Percentiles rank a stretch among this genome's conserved stretches.
phyloP scores from a whole-genome alignment of 345 rosid species.

The Brassica rapa region DNA sequence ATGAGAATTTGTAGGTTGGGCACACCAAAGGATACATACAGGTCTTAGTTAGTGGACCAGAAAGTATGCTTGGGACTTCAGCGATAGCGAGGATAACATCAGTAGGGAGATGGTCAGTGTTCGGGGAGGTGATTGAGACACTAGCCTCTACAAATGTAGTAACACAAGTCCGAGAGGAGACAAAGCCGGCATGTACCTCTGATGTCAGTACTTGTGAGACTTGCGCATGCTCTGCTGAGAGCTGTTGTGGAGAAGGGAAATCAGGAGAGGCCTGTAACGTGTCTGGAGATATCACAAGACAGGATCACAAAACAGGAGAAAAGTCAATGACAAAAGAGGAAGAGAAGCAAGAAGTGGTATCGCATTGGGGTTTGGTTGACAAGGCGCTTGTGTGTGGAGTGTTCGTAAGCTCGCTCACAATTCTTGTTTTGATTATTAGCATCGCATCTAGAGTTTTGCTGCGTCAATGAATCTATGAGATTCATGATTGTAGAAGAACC shows the following conservation, averaged over 20 bases:
- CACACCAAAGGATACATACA: slow-evolving; percentile 87
- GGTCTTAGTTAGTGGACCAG: slow-evolving; percentile 74
- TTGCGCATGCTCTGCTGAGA: slow-evolving; percentile 51
- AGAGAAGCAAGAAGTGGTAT: slow-evolving; percentile 38
- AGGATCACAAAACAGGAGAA: slow-evolving; percentile 35
- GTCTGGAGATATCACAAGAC: slow-evolving; percentile 7
- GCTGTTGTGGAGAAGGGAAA: slow-evolving; percentile 57
- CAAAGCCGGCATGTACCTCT: slow-evolving; percentile 37
- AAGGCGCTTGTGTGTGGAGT: slow-evolving; percentile 69
- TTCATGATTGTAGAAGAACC: not conserved
- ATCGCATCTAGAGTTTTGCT: slow-evolving; percentile 44
- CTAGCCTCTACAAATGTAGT: slow-evolving; percentile 38
- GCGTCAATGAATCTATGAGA: slow-evolving; percentile 18
- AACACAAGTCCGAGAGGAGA: slow-evolving; percentile 24
- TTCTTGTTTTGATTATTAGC: slow-evolving; percentile 51
- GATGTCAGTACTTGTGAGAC: slow-evolving; percentile 41
- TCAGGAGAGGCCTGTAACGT: slow-evolving; percentile 35
- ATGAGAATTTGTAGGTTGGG: slow-evolving; percentile 64
- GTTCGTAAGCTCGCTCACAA: slow-evolving; percentile 55
- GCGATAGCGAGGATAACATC: slow-evolving; percentile 86
- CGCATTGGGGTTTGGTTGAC: slow-evolving; percentile 54
- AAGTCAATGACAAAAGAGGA: slow-evolving; percentile 33
- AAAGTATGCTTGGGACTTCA: slow-evolving; percentile 69
- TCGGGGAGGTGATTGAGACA: slow-evolving; percentile 74
- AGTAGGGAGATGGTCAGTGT: slow-evolving; percentile 92